Conservation (phyloP, 345 rosid species). For the Leavenworthia alabamica region DNA sequence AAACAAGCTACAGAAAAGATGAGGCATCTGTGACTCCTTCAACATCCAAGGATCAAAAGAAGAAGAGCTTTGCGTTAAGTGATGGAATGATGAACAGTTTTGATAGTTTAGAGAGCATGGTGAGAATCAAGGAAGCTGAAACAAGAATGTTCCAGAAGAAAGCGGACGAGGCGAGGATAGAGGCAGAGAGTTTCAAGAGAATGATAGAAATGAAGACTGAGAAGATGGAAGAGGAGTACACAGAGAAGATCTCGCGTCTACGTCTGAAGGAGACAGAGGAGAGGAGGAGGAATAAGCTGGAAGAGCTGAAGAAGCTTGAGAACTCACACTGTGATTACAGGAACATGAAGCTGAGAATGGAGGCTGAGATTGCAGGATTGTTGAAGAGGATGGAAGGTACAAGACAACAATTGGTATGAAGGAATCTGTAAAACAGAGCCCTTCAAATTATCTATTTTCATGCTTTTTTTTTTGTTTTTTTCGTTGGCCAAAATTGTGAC, state of each 20-base stretch:
- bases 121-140: constrained; percentile 86
- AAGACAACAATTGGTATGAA: constrained; percentile 54
- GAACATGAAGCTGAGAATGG: constrained; percentile 96
- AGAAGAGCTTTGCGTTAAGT: constrained; percentile 23
- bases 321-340: constrained; percentile 73
- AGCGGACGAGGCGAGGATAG: constrained; percentile 85
- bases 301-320: constrained; percentile 74
- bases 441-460: background rate
- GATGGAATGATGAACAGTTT: constrained; percentile 39
- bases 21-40: constrained; percentile 43
- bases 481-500: background rate
- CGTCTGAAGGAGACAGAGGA: constrained; percentile 75
- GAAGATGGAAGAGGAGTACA: constrained; percentile 70
- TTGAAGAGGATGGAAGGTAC: constrained; percentile 91
- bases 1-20: constrained; percentile 44
- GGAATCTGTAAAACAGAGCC: constrained; percentile 8
- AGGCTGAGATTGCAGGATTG: constrained; percentile 80
- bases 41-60: constrained; percentile 33
- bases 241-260: constrained; percentile 55
- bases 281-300: constrained; percentile 62
- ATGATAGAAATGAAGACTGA: constrained; percentile 51
- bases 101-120: constrained; percentile 81
- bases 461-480: background rate
- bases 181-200: constrained; percentile 60
- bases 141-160: constrained; percentile 85